Evolutionary conservation across 2,329 filamentous ascomycete genomes (phyloP).

Genomic region (Colletotrichum sp.): DNA sequence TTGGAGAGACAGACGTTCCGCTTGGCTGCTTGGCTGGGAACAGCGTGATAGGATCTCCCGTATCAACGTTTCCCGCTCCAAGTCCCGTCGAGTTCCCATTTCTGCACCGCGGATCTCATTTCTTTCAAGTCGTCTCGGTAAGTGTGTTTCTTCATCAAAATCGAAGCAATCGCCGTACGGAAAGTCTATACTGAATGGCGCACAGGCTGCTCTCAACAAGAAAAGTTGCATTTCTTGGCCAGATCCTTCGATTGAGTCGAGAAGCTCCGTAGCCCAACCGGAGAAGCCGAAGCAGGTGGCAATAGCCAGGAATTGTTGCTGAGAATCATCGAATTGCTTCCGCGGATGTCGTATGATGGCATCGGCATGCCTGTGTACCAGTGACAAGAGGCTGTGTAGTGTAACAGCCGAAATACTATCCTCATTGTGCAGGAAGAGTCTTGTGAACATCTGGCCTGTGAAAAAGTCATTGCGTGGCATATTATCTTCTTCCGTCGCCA

Average conservation of each 20-base stretch:
- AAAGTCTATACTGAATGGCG: not conserved
- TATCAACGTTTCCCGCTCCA: not conserved
- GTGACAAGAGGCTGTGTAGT: not conserved
- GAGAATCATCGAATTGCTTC: not conserved
- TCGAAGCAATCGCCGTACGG: fast-evolving
- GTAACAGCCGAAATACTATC: not conserved
- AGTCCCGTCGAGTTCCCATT: not conserved
- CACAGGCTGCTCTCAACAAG: not conserved
- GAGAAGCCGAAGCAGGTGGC: not conserved
- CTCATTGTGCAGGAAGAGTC: not conserved
- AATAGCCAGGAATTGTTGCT: not conserved
- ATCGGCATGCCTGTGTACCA: not conserved
- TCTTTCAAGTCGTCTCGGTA: not conserved
- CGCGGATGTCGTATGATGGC: not conserved
- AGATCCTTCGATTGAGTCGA: not conserved
- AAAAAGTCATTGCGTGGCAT: fast-evolving
- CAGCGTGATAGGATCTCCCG: not conserved
- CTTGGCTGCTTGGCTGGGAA: fast-evolving
- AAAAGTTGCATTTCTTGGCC: not conserved
- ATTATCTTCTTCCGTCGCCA: fast-evolving
- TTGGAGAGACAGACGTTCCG: fast-evolving
- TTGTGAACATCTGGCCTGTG: not conserved
- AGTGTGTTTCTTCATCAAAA: fast-evolving
- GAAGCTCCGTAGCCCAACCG: not conserved
- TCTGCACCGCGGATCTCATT: fast-evolving